A percentile compares a stretch with the other conserved stretches of the same genome.
Evolutionary conservation across 352 stramenopile genomes (phyloP).

Genomic region (Peronospora farinosa): DNA sequence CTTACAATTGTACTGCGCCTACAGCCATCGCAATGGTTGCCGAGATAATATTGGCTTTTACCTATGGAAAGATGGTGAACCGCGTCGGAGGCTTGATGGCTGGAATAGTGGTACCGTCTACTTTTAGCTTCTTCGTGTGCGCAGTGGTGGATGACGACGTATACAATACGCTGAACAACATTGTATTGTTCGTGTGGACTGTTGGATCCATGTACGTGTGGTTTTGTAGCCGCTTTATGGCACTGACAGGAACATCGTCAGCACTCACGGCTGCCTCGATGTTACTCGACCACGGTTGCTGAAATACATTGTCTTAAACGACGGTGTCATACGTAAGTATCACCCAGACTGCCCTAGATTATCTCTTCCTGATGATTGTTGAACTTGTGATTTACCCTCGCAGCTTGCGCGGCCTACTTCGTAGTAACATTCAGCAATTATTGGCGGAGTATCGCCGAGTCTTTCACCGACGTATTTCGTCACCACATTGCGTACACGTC

Average conservation of each 20-base stretch:
- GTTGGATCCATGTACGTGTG: constrained; percentile 66
- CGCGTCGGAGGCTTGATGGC: constrained; percentile 53
- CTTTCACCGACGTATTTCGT: constrained; percentile 46
- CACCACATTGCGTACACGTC: constrained; percentile 54
- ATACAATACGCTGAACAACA: constrained; percentile 64
- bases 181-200: constrained; percentile 66
- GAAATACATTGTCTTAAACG: constrained; percentile 17
- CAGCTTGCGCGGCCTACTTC: constrained; percentile 48
- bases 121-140: constrained; percentile 76
- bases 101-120: constrained; percentile 64
- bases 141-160: constrained; percentile 33
- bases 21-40: constrained; percentile 70
- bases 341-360: constrained; percentile 60
- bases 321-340: constrained; percentile 60
- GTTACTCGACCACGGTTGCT: constrained; percentile 49
- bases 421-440: constrained; percentile 51
- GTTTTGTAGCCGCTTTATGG: constrained; percentile 58
- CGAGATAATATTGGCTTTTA: constrained; percentile 53
- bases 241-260: constrained; percentile 64
- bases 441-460: constrained; percentile 40
- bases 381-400: constrained; percentile 49
- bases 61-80: constrained; percentile 63
- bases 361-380: constrained; percentile 62
- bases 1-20: constrained; percentile 53
- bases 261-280: constrained; percentile 62